Conservation (phyloP, 495 filamentous ascomycete genomes). For the Eremomyces bilateralis region DNA sequence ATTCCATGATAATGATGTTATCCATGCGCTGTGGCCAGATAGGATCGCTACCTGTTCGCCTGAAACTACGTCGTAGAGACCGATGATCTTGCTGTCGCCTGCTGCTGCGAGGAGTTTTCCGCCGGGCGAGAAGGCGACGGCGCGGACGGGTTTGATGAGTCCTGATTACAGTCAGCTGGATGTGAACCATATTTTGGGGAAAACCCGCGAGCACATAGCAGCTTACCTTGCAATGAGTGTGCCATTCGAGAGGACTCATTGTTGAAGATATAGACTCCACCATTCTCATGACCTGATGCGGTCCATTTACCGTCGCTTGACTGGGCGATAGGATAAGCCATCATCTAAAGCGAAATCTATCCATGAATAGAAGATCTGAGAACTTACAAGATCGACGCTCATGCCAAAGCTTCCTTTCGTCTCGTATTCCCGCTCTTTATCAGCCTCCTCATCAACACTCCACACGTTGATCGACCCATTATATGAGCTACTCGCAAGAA, state of each 20-base stretch:
- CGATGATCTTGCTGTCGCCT: slow-evolving; percentile 73
- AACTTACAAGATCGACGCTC: slow-evolving; percentile 54
- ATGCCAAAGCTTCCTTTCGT: slow-evolving; percentile 82
- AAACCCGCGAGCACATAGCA: slow-evolving; percentile 3
- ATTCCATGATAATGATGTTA: slow-evolving; percentile 80
- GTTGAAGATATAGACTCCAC: slow-evolving; percentile 84
- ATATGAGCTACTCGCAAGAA: slow-evolving; percentile 59
- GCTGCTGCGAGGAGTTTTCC: slow-evolving; percentile 75
- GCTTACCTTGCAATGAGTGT: slow-evolving; percentile 63
- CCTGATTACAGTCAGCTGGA: too few species aligned
- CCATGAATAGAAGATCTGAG: not conserved
- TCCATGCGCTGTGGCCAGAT: slow-evolving; percentile 59
- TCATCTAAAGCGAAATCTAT: not conserved
- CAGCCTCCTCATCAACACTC: slow-evolving; percentile 21
- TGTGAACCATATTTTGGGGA: not conserved
- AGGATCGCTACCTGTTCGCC: slow-evolving; percentile 85
- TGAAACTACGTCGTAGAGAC: slow-evolving; percentile 72
- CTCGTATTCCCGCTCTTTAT: slow-evolving; percentile 56
- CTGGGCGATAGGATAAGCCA: not conserved
- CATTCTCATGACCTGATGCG: slow-evolving; percentile 82
- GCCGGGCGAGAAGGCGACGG: slow-evolving; percentile 69
- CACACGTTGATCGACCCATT: slow-evolving; percentile 78
- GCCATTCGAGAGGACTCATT: slow-evolving; percentile 69
- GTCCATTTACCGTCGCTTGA: slow-evolving; percentile 62
- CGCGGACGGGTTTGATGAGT: slow-evolving; percentile 61